Percentiles rank a stretch among this genome's conserved stretches.
These are phyloP conservation scores for Monosporascus ibericus DNA, from an alignment of 2,329 filamentous ascomycete species.

Conservation along the genomic window DNA sequence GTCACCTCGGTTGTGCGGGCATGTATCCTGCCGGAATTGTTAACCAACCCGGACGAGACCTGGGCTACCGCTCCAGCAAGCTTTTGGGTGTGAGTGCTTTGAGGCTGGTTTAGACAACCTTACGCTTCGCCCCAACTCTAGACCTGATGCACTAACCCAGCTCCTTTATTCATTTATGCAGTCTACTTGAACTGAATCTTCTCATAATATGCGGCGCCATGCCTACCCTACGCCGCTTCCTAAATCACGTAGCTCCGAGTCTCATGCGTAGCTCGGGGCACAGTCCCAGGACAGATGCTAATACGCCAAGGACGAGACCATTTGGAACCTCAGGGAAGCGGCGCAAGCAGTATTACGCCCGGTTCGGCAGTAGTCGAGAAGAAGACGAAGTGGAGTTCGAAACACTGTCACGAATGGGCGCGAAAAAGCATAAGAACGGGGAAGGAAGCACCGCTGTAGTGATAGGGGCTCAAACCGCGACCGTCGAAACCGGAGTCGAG, in stretches of 20 bases:
- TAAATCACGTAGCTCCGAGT: constrained; percentile 16
- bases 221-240: constrained; percentile 20
- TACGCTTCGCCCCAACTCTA: not conserved
- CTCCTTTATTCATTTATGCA: not conserved
- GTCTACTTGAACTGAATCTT: constrained; percentile 22
- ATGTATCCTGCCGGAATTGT: constrained; percentile 1
- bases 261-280: not conserved
- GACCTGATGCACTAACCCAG: not conserved
- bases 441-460: not conserved
- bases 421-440: not conserved
- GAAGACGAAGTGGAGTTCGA: not conserved
- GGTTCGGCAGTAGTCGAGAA: not conserved
- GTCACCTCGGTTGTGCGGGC: constrained; percentile 4
- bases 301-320: not conserved
- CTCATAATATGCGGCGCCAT: constrained; percentile 23
- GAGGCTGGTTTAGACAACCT: not conserved
- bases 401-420: not conserved
- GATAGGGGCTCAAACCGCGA: not conserved
- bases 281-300: not conserved
- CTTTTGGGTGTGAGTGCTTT: constrained; percentile 5
- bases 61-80: constrained; percentile 3
- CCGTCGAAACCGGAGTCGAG: not conserved
- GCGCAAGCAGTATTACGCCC: not conserved
- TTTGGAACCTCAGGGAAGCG: not conserved
- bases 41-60: constrained; percentile 1